Base-by-base conservation (phyloP, 2,329 filamentous ascomycete species). In the Exophiala sideris region DNA sequence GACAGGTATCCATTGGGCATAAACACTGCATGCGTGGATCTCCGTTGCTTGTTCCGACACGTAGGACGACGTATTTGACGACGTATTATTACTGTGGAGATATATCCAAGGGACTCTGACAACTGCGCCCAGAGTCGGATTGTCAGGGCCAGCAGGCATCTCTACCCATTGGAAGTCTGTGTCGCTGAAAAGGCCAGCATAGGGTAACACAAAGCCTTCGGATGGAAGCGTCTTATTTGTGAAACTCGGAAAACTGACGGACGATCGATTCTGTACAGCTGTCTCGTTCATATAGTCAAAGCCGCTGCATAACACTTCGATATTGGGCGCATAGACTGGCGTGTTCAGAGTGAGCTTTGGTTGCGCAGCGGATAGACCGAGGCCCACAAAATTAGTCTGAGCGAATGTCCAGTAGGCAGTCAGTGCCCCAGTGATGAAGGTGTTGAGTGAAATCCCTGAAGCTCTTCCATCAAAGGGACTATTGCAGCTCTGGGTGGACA, bases 1-100 rank as follows among this genome's bases (percentile, higher is more conserved):
- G 7, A 58, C 52, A 10, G 56, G 52, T 2, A 58, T 42, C 59
- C 59, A 61, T 44, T 59, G 54, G 10, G 59, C 59, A 29, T 61
- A 57, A 12, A 61, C 54, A 35, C 57, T 59, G 45, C 59, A 61
- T 14, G 57, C 59, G 44, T 56, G 54, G 11, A 55, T 50, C 33
- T 52, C 54, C 8, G 51, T 57, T 29, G 36, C 57, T 45, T 54
- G 50, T 20, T 21, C 35, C 34, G 51, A 39, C 10, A 16, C 56
- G 4, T 29, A 29, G 2, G 24, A 29, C 4, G 44, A 34, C 18
- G 41, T 39, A 34, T 47, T 51, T n/a, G n/a, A n/a, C n/a, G n/a
- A n/a, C n/a, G n/a, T n/a, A n/a, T n/a, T n/a, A n/a, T n/a, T n/a
- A n/a, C n/a, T n/a, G 3, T 18, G 16, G 2, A 38, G 24, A 34